Conservation (phyloP, 257 asterid species). For the Solanum rostratum region DNA sequence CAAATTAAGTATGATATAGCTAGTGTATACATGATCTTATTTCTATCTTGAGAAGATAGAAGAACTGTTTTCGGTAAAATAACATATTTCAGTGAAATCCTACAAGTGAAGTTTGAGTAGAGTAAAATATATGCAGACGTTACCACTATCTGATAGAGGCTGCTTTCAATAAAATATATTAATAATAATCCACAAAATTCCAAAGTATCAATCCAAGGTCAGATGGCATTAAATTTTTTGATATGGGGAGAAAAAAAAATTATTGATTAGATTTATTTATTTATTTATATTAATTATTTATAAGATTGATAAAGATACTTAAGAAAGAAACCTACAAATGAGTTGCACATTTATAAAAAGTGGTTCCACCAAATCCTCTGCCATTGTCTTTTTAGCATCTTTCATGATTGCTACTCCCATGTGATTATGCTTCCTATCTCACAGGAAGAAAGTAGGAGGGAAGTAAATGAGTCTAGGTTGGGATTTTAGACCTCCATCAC, state of each 20-base stretch:
- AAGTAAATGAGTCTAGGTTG: conserved; percentile 1
- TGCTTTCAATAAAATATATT: not conserved
- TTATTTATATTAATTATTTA: not conserved
- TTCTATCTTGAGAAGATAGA: not conserved
- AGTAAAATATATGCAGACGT: not conserved
- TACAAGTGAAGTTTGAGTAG: too few relatives aligned
- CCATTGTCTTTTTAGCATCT: conserved; percentile 35
- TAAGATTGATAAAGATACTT: not conserved
- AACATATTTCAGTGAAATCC: too few relatives aligned
- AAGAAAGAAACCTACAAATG: conserved; percentile 18
- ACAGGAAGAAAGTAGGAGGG: not conserved
- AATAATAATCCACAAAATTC: not conserved
- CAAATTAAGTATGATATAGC: not conserved
- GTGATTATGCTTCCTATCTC: conserved; percentile 33
- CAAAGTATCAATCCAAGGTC: not conserved
- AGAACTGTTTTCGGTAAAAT: fast-evolving
- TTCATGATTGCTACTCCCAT: conserved; percentile 35
- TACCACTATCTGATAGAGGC: not conserved
- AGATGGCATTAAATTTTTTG: not conserved
- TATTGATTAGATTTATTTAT: not conserved
- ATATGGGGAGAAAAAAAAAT: not conserved
- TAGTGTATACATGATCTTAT: not conserved
- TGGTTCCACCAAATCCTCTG: conserved; percentile 41
- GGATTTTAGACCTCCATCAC: not conserved
- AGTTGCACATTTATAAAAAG: conserved; percentile 20